Percentiles rank a stretch among this genome's conserved stretches.
Conservation (phyloP, 495 filamentous ascomycete genomes). For the Talaromyces thailandensis region DNA sequence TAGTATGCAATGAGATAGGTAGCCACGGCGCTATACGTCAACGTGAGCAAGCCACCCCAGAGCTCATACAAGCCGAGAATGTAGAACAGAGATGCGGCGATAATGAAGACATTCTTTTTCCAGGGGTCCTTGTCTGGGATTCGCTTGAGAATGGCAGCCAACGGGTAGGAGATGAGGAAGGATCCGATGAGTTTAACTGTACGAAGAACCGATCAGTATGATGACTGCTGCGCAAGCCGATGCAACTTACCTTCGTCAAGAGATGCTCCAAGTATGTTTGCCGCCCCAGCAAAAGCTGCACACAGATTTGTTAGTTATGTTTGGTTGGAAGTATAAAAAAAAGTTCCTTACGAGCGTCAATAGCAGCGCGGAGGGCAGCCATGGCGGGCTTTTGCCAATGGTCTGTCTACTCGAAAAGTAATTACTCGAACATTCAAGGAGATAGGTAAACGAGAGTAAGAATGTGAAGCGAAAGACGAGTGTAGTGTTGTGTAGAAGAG, state of each 20-base stretch:
- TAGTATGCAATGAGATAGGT: slow-evolving; percentile 79
- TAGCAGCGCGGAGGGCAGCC: slow-evolving; percentile 58
- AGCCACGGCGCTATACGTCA: slow-evolving; percentile 68
- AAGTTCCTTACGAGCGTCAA: slow-evolving; percentile 68
- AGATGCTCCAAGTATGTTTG: slow-evolving; percentile 61
- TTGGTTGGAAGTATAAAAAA: not conserved
- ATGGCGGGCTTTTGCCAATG: slow-evolving; percentile 2
- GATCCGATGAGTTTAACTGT: slow-evolving; percentile 89
- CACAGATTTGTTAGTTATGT: slow-evolving; percentile 16
- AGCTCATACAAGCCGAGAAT: slow-evolving; percentile 91
- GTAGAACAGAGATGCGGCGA: slow-evolving; percentile 77
- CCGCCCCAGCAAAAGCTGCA: slow-evolving; percentile 64
- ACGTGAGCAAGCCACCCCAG: slow-evolving; percentile 75
- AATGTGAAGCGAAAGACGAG: slow-evolving; percentile 4
- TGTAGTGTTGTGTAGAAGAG: slow-evolving; percentile 2
- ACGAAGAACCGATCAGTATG: slow-evolving; percentile 11
- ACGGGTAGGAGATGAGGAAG: slow-evolving; percentile 87
- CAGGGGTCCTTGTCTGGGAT: slow-evolving; percentile 78
- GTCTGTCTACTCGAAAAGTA: not conserved
- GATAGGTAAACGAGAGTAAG: slow-evolving; percentile 8
- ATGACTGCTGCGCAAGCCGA: slow-evolving; percentile 1
- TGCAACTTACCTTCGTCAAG: slow-evolving; percentile 69
- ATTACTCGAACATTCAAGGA: not conserved
- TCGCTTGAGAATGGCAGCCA: slow-evolving; percentile 82
- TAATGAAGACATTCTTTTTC: slow-evolving; percentile 84